A percentile compares a stretch with the other conserved stretches of the same genome.
These are phyloP conservation scores for Thyridium curvatum DNA, from an alignment of 2,329 filamentous ascomycete species.

Conservation along the genomic window DNA sequence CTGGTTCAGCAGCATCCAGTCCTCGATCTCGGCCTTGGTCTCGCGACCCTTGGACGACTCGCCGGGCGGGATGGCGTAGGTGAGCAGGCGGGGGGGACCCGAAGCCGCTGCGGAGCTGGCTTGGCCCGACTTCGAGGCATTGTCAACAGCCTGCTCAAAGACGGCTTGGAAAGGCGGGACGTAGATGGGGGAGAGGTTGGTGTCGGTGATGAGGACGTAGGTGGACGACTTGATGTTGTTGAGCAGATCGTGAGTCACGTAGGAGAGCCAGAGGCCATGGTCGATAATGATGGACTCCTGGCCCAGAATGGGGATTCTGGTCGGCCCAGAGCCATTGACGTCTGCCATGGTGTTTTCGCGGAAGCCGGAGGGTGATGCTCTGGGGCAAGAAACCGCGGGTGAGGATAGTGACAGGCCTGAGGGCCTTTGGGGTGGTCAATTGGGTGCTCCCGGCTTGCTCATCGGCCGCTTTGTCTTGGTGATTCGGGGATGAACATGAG, in stretches of 20 bases:
- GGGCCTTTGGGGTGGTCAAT: too few species aligned
- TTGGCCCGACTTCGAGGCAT: constrained; percentile 22
- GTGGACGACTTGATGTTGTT: constrained; percentile 75
- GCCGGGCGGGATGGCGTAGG: constrained; percentile 81
- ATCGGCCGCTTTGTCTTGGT: too few species aligned
- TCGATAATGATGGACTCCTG: constrained; percentile 89
- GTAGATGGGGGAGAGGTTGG: constrained; percentile 78
- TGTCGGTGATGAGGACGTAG: constrained; percentile 95
- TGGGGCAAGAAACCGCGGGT: neutral
- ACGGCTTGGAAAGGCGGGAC: constrained; percentile 66
- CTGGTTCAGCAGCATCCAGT: constrained; percentile 90
- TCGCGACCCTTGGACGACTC: constrained; percentile 90
- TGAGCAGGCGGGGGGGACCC: constrained; percentile 64
- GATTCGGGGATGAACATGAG: too few species aligned
- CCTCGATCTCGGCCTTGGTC: constrained; percentile 92
- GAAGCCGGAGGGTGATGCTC: too few species aligned
- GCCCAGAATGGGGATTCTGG: constrained; percentile 73
- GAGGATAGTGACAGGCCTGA: too few species aligned
- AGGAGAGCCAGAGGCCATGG: constrained; percentile 81
- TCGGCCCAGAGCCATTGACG: constrained; percentile 30
- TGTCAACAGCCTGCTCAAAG: constrained; percentile 45
- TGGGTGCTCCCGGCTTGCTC: too few species aligned
- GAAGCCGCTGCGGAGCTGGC: constrained; percentile 2
- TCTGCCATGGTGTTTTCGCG: constrained; percentile 8
- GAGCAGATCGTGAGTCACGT: constrained; percentile 76